These are phyloP conservation scores for Penicillium sp. DNA, from an alignment of 2,329 filamentous ascomycete genomes.

Conservation along the genomic window DNA sequence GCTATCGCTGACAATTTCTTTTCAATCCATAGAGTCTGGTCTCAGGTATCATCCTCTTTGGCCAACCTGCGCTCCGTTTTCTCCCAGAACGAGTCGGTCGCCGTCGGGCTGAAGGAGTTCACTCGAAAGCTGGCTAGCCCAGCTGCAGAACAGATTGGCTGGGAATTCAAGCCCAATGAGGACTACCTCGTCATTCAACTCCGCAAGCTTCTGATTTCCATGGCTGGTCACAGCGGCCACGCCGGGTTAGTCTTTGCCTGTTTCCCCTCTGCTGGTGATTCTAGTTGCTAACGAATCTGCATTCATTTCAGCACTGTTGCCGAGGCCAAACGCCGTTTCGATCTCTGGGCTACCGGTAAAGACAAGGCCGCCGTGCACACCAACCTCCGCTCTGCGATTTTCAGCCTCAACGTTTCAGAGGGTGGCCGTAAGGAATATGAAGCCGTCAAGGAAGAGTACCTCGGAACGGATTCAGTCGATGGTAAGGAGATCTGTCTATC, in stretches of 20 bases:
- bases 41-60: slow-evolving; percentile 78
- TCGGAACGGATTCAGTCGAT: slow-evolving; percentile 80
- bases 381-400: slow-evolving; percentile 79
- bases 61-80: slow-evolving; percentile 83
- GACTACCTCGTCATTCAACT: slow-evolving; percentile 82
- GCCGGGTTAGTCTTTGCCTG: slow-evolving; percentile 60
- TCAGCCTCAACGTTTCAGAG: slow-evolving; percentile 76
- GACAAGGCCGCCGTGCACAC: slow-evolving; percentile 75
- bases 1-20: slow-evolving; percentile 21
- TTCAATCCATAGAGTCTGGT: slow-evolving; percentile 68
- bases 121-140: slow-evolving; percentile 74
- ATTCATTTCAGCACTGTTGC: slow-evolving; percentile 60
- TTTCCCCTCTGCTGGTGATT: not conserved
- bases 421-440: slow-evolving; percentile 71
- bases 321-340: slow-evolving; percentile 79
- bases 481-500: slow-evolving; percentile 84
- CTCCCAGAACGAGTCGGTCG: slow-evolving; percentile 72
- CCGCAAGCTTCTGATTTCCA: slow-evolving; percentile 77
- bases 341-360: slow-evolving; percentile 70
- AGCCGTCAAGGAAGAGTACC: slow-evolving; percentile 82
- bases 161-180: slow-evolving; percentile 78
- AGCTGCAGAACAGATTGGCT: slow-evolving; percentile 79
- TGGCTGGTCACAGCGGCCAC: slow-evolving; percentile 77
- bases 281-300: not conserved
- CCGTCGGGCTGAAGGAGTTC: slow-evolving; percentile 76